These are phyloP conservation scores for Gryganskiella cystojenkinii DNA, from an alignment of 192 early-diverging fungal genomes.

Conservation along the genomic window DNA sequence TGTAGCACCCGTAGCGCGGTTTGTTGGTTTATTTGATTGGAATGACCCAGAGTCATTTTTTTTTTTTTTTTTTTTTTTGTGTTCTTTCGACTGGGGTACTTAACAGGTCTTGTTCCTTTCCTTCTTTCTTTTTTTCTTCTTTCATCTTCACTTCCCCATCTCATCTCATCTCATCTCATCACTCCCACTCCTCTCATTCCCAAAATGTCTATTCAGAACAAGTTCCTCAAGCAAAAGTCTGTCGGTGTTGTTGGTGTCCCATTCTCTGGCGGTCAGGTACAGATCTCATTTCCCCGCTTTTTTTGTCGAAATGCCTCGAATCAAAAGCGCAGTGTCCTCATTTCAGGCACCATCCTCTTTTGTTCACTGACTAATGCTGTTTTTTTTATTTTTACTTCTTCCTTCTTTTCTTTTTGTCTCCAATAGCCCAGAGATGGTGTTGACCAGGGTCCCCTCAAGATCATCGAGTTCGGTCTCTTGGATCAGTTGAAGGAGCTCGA, in stretches of 20 bases:
- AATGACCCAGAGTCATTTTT: constrained; percentile 15
- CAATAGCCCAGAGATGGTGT: constrained; percentile 85
- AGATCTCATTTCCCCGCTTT: background rate
- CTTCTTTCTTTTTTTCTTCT: background rate
- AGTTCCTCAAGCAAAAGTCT: constrained; percentile 73
- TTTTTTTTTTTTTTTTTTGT: constrained; percentile 10
- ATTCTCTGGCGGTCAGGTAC: constrained; percentile 76
- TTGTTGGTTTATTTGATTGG: background rate
- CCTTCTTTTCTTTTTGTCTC: background rate
- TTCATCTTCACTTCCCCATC: too few relatives aligned
- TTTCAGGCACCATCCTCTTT: too few relatives aligned
- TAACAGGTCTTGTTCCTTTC: background rate
- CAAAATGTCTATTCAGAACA: constrained; percentile 46
- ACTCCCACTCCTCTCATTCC: constrained; percentile 5
- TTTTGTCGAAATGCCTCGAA: background rate
- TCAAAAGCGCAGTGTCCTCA: too few relatives aligned
- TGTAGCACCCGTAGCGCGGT: too few relatives aligned
- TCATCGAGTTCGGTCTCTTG: constrained; percentile 87
- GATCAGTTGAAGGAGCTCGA: constrained; percentile 86
- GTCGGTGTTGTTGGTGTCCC: constrained; percentile 79
- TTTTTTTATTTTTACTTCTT: background rate
- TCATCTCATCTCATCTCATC: background rate
- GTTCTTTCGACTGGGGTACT: background rate
- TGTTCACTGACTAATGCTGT: too few relatives aligned
- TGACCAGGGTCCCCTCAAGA: constrained; percentile 84